Evolutionary conservation across 352 stramenopile genomes (phyloP), one percentile per base, ranked within the genome.

Genomic region (Globisporangium echinulatum): DNA sequence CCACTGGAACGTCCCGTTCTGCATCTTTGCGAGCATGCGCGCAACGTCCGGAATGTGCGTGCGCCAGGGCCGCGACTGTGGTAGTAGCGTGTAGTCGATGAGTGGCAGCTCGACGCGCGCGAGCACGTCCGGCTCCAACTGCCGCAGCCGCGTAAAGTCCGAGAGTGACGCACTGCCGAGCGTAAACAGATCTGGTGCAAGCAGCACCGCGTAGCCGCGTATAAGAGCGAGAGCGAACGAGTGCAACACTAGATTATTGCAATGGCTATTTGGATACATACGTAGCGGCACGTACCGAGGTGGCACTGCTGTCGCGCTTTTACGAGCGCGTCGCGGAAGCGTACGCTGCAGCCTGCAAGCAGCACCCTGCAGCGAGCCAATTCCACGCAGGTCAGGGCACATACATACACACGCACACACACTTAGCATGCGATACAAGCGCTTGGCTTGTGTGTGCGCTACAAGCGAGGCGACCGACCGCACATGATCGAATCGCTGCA

Each of bases 401-500:
- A 14, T 47, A 4, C 7, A 5, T 15, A 17, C 15, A 4, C 25
- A 33, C 25, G 3, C 25, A 33, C 25, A 33, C 25, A 33, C 25
- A 33, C 25, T 33, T 33, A 33, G 25, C 25, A 33, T 33, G 25
- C 25, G 25, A 7, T n/a, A 19, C 4, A 9, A 19, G 14, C 7
- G n/a, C 7, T 33, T 36, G 3, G 33, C 2, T 11, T 13, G 4
- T 5, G 39, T 13, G 4, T n/a, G 8, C n/a, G 25, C 3, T 13
- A 49, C 10, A 36, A n/a, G 1, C 1, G 5, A 49, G 40, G 7
- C 40, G 11, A 4, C 40, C 7, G 1, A 44, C 7, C 78, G 53
- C 63, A 91, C 81, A 91, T 77, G 52, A 85, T 80, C 17, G 82
- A 79, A 54, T 91, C 82, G 48, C 71, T 91, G 61, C 82, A 91